These are phyloP conservation scores for Aegilops tauschii DNA, from an alignment of 176 grass and related monocot species.

Conservation along the genomic window DNA sequence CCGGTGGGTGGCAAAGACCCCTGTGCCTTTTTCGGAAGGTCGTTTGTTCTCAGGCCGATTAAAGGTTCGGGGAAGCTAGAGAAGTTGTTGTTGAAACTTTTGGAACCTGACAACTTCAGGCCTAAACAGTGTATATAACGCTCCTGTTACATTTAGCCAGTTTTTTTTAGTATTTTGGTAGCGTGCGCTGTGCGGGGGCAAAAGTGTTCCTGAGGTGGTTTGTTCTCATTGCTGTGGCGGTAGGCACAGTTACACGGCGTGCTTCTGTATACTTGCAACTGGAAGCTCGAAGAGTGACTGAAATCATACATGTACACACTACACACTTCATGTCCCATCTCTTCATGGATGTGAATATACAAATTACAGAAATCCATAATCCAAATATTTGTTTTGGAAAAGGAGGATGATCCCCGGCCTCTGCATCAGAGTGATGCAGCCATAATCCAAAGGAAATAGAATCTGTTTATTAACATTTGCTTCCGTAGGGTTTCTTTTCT, in stretches of 20 bases:
- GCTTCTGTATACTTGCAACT: slow-evolving; percentile 31
- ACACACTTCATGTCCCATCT: neutral
- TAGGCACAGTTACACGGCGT: neutral
- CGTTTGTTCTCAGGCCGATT: slow-evolving; percentile 50
- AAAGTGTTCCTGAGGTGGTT: slow-evolving; percentile 3
- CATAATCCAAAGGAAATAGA: neutral
- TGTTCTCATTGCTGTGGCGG: slow-evolving; percentile 8
- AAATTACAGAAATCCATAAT: neutral
- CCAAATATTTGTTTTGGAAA: neutral
- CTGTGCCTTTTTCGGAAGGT: slow-evolving; percentile 55
- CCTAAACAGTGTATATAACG: slow-evolving; percentile 94
- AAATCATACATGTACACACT: slow-evolving; percentile 16
- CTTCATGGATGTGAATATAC: neutral
- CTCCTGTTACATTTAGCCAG: slow-evolving; percentile 37
- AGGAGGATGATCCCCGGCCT: no score
- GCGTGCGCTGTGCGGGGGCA: neutral
- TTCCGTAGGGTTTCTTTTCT: no score
- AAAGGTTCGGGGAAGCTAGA: slow-evolving; percentile 62
- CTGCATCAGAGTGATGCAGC: no score
- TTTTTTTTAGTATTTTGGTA: slow-evolving; percentile 29
- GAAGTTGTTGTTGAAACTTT: slow-evolving; percentile 68
- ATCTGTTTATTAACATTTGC: no score
- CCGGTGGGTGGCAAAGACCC: slow-evolving; percentile 44
- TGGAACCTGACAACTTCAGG: slow-evolving; percentile 84
- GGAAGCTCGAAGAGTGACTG: slow-evolving; percentile 39